Evolutionary conservation across 768 basidiomycete genomes (phyloP).

Genomic region (Boletellus ananas): DNA sequence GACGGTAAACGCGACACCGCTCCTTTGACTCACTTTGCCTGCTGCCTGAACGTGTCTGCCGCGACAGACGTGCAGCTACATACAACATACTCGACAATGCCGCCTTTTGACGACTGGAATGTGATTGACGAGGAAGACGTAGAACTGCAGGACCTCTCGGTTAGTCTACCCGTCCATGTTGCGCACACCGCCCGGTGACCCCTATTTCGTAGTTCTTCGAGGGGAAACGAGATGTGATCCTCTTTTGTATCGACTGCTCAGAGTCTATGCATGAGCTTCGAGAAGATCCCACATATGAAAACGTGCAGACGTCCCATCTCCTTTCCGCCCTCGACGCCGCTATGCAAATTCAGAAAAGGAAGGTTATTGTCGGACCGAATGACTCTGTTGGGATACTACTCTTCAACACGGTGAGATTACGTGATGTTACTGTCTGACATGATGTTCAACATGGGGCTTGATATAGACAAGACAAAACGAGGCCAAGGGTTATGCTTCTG

Average conservation of each 20-base stretch:
- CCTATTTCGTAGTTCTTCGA: slow-evolving; percentile 53
- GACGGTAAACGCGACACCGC: neutral
- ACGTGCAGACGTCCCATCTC: slow-evolving; percentile 69
- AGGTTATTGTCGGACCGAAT: slow-evolving; percentile 83
- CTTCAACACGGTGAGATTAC: slow-evolving; percentile 79
- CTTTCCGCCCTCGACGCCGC: slow-evolving; percentile 79
- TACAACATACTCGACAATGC: slow-evolving; percentile 36
- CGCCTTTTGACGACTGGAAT: slow-evolving; percentile 79
- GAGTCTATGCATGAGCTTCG: slow-evolving; percentile 77
- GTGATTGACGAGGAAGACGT: slow-evolving; percentile 77
- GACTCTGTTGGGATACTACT: slow-evolving; percentile 88
- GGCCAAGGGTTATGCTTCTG: slow-evolving; percentile 41
- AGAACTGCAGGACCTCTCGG: slow-evolving; percentile 69
- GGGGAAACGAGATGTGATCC: slow-evolving; percentile 76
- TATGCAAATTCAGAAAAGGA: slow-evolving; percentile 83
- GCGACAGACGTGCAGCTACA: neutral
- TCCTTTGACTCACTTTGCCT: slow-evolving; percentile 2
- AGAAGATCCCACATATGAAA: slow-evolving; percentile 63
- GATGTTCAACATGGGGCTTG: neutral
- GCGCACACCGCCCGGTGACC: slow-evolving; percentile 3
- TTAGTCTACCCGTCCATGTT: slow-evolving; percentile 28
- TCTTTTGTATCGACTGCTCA: slow-evolving; percentile 97
- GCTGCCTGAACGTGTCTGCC: neutral
- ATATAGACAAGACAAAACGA: slow-evolving; percentile 25
- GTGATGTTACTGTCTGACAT: neutral